phyloP scores from a whole-genome alignment of 2,329 filamentous ascomycete genomes.

The Cladophialophora exuberans region DNA sequence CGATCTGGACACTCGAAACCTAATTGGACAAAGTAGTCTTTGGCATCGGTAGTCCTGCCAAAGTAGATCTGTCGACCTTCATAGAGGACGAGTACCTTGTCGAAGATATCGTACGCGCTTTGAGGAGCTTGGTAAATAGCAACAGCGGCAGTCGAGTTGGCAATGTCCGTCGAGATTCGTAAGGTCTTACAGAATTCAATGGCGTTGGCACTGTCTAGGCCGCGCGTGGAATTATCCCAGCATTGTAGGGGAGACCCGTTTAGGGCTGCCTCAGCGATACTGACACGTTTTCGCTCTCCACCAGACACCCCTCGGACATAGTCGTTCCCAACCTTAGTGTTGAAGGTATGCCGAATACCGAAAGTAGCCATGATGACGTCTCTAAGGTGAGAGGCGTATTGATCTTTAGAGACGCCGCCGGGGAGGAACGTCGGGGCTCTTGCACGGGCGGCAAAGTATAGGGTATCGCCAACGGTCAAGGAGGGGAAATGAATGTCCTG shows the following conservation, averaged over 20 bases:
- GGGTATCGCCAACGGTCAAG: slow-evolving; percentile 65
- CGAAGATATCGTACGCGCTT: slow-evolving; percentile 64
- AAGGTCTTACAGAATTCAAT: slow-evolving; percentile 61
- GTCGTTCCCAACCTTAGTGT: slow-evolving; percentile 58
- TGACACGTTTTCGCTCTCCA: slow-evolving; percentile 64
- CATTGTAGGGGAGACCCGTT: slow-evolving; percentile 48
- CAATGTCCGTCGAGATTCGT: slow-evolving; percentile 54
- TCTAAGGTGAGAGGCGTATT: slow-evolving; percentile 49
- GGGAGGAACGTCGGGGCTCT: slow-evolving; percentile 51
- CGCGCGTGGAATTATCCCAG: slow-evolving; percentile 56
- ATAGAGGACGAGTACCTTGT: slow-evolving; percentile 75
- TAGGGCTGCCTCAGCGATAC: slow-evolving; percentile 58
- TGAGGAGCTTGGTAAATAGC: slow-evolving; percentile 62
- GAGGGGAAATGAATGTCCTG: slow-evolving; percentile 80
- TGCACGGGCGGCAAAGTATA: slow-evolving; percentile 59
- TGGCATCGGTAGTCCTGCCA: slow-evolving; percentile 64
- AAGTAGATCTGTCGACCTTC: slow-evolving; percentile 80
- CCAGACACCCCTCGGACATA: slow-evolving; percentile 67
- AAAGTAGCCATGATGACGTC: slow-evolving; percentile 56
- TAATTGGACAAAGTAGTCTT: slow-evolving; percentile 67
- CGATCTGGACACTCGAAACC: slow-evolving; percentile 71
- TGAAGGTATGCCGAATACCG: slow-evolving; percentile 49
- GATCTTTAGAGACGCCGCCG: slow-evolving; percentile 44
- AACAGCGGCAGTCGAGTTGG: slow-evolving; percentile 56
- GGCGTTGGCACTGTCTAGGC: slow-evolving; percentile 60